Evolutionary conservation across 2,329 filamentous ascomycete genomes (phyloP).

Genomic region (Lasiodiplodia theobromae): DNA sequence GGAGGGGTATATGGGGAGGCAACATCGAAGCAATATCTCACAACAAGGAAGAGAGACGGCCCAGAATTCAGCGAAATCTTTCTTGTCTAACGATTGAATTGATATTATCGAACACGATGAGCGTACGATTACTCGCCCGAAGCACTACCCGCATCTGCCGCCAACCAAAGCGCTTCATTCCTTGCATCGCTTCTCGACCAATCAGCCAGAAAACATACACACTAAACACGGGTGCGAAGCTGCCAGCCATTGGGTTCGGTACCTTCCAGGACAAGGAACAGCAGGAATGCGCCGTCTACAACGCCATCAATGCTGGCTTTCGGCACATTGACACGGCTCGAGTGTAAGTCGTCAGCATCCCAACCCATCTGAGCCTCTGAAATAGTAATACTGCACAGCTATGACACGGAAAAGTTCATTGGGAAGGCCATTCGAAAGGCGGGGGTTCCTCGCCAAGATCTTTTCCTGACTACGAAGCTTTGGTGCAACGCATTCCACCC

Average conservation of each 20-base stretch:
- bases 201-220: neutral
- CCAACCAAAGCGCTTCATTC: neutral
- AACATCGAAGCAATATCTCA: too few species aligned
- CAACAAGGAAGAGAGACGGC: too few species aligned
- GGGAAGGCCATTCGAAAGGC: conserved; percentile 65
- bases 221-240: neutral
- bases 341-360: neutral
- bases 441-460: conserved; percentile 67
- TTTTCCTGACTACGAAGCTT: conserved; percentile 73
- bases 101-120: neutral
- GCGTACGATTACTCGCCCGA: neutral
- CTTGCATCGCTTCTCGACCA: neutral
- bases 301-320: conserved; percentile 43
- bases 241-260: conserved; percentile 38
- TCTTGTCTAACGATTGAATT: neutral
- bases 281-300: conserved; percentile 32
- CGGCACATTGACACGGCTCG: conserved; percentile 37
- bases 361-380: neutral
- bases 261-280: conserved; percentile 44
- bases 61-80: too few species aligned
- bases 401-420: neutral
- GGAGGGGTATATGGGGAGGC: too few species aligned
- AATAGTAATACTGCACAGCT: neutral
- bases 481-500: conserved; percentile 63
- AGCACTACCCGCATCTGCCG: neutral